Conservation (phyloP, 768 basidiomycete genomes). For the Pleurotus pulmonarius region DNA sequence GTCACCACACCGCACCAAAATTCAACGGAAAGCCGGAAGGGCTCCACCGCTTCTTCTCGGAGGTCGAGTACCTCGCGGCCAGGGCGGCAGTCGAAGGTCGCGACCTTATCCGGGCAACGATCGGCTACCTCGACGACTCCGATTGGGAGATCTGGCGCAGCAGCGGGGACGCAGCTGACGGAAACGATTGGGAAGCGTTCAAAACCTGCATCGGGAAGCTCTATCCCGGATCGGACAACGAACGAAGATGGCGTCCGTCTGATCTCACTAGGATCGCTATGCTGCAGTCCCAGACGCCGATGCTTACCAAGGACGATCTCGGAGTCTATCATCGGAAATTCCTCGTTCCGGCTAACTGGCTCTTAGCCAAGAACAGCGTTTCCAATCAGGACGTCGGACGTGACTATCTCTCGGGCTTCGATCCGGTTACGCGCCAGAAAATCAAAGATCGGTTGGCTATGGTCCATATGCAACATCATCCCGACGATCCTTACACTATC, state of each 20-base stretch:
- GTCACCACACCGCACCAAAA: too few relatives aligned
- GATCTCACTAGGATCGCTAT: neutral
- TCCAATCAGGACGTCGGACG: conserved; percentile 17
- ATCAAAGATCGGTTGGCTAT: conserved; percentile 15
- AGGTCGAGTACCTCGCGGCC: neutral
- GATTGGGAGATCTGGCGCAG: neutral
- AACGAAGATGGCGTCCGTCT: neutral
- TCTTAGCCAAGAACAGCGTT: conserved; percentile 13
- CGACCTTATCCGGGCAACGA: neutral
- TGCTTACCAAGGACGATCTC: conserved; percentile 11
- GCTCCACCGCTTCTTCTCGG: too few relatives aligned
- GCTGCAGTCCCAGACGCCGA: conserved; percentile 6
- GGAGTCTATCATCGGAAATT: conserved; percentile 19
- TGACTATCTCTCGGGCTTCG: conserved; percentile 15
- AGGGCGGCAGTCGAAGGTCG: neutral
- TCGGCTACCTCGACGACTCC: neutral
- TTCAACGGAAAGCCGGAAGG: too few relatives aligned
- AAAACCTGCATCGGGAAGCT: neutral
- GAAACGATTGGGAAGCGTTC: neutral
- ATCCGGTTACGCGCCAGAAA: neutral
- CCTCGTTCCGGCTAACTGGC: conserved; percentile 12
- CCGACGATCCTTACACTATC: conserved; percentile 20
- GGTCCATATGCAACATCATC: conserved; percentile 18
- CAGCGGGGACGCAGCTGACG: neutral
- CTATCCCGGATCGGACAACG: neutral